Conservation (phyloP, 495 filamentous ascomycete genomes). For the Aspergillus haitiensis region DNA sequence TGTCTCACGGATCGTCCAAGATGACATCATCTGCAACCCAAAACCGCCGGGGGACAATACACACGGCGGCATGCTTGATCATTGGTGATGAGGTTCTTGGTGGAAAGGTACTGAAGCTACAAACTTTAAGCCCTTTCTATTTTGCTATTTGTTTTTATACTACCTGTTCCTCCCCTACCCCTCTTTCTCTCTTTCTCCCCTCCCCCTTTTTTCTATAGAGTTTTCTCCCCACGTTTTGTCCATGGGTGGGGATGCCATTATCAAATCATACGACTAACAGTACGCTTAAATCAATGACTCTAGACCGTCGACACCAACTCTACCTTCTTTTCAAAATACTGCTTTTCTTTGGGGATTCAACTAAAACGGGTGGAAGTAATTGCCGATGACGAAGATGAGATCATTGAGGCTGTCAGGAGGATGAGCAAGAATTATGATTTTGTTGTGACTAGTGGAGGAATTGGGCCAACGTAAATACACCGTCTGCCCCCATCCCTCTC, state of each 20-base stretch:
- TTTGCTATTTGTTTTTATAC: too few relatives aligned
- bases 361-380: slow-evolving; percentile 91
- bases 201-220: too few relatives aligned
- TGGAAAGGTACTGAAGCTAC: slow-evolving; percentile 68
- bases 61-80: slow-evolving; percentile 90
- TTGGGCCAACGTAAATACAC: slow-evolving; percentile 79
- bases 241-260: too few relatives aligned
- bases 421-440: slow-evolving; percentile 91
- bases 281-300: neutral
- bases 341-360: slow-evolving; percentile 86
- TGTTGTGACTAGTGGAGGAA: slow-evolving; percentile 91
- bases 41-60: slow-evolving; percentile 61
- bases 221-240: too few relatives aligned
- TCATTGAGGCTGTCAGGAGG: slow-evolving; percentile 78
- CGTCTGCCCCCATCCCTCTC: slow-evolving; percentile 6
- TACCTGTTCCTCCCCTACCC: neutral
- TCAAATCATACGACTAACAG: too few relatives aligned
- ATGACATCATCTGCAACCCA: slow-evolving; percentile 58
- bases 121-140: too few relatives aligned
- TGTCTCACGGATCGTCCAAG: slow-evolving; percentile 32
- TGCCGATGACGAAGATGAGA: slow-evolving; percentile 84
- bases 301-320: slow-evolving; percentile 92
- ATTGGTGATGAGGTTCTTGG: slow-evolving; percentile 96
- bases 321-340: slow-evolving; percentile 85
- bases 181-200: neutral